Evolutionary conservation across 306 rosid species (phyloP).

Genomic region (Ceratonia siliqua): DNA sequence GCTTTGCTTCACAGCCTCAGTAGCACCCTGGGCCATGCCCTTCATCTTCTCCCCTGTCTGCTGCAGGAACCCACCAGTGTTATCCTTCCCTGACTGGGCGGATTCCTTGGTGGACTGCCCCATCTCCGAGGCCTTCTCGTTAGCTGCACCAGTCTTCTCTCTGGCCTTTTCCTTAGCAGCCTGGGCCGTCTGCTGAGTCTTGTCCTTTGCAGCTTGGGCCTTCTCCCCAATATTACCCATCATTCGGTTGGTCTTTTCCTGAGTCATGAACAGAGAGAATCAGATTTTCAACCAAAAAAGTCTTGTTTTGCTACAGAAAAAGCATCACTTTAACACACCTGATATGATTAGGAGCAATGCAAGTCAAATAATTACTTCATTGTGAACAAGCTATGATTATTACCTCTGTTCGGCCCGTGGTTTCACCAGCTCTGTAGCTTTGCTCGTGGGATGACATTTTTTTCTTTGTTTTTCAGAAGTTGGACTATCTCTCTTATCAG

Average conservation of each 20-base stretch:
- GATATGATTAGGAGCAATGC: constrained; percentile 39
- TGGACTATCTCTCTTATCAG: background rate
- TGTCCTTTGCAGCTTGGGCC: constrained; percentile 43
- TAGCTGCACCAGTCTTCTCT: constrained; percentile 9
- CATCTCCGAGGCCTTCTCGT: constrained; percentile 24
- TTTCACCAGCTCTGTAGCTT: constrained; percentile 45
- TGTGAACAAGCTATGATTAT: too few species aligned
- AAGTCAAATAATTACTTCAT: too few species aligned
- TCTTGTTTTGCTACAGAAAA: too few species aligned
- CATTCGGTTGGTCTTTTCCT: constrained; percentile 43
- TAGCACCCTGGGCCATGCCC: constrained; percentile 45
- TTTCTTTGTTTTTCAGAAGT: constrained; percentile 4
- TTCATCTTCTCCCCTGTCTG: constrained; percentile 56
- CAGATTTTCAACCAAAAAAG: too few species aligned
- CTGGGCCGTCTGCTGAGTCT: constrained; percentile 29
- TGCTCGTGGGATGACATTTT: constrained; percentile 59
- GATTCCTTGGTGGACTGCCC: constrained; percentile 13
- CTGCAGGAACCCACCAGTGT: constrained; percentile 37
- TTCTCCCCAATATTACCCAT: constrained; percentile 38
- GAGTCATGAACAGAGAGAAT: background rate
- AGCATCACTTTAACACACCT: too few species aligned
- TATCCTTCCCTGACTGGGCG: constrained; percentile 30
- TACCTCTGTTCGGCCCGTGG: constrained; percentile 63
- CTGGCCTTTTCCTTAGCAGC: constrained; percentile 27
- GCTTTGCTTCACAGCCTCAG: constrained; percentile 55